Percentiles rank a stretch among this genome's conserved stretches.
phyloP scores from a whole-genome alignment of 805 yeast genomes.

The Metschnikowia drakensbergensis region DNA sequence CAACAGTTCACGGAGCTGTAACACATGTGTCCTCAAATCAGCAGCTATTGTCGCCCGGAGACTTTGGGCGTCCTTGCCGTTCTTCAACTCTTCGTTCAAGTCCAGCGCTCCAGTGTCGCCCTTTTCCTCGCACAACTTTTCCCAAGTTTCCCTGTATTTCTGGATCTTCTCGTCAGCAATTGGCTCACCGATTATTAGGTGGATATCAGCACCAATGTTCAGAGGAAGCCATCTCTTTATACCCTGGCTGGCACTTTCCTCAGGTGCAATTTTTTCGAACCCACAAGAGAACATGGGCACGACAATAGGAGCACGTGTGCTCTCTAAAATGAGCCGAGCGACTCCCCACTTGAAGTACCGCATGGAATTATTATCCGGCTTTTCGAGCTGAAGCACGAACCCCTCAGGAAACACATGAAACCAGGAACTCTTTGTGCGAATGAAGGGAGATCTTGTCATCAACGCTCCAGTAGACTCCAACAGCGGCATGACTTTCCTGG shows the following conservation, averaged over 20 bases:
- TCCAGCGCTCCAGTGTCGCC: conserved; percentile 55
- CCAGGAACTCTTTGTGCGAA: conserved; percentile 74
- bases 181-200: conserved; percentile 68
- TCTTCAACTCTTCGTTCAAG: conserved; percentile 55
- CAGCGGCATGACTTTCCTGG: conserved; percentile 23
- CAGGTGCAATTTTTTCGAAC: conserved; percentile 83
- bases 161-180: conserved; percentile 58
- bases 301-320: conserved; percentile 78
- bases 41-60: conserved; percentile 70
- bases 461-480: conserved; percentile 29
- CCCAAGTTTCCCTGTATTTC: conserved; percentile 68
- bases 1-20: conserved; percentile 37
- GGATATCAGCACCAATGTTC: conserved; percentile 63
- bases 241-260: conserved; percentile 54
- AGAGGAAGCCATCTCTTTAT: conserved; percentile 57
- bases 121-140: conserved; percentile 51
- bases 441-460: conserved; percentile 47
- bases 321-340: conserved; percentile 75
- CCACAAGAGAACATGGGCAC: conserved; percentile 86
- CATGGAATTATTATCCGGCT: conserved; percentile 83
- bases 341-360: conserved; percentile 96
- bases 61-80: conserved; percentile 60
- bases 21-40: conserved; percentile 61
- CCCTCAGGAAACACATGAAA: conserved; percentile 95
- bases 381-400: conserved; percentile 77